Evolutionary conservation across 2,329 filamentous ascomycete genomes (phyloP).

Genomic region (Phialocephala subalpina): DNA sequence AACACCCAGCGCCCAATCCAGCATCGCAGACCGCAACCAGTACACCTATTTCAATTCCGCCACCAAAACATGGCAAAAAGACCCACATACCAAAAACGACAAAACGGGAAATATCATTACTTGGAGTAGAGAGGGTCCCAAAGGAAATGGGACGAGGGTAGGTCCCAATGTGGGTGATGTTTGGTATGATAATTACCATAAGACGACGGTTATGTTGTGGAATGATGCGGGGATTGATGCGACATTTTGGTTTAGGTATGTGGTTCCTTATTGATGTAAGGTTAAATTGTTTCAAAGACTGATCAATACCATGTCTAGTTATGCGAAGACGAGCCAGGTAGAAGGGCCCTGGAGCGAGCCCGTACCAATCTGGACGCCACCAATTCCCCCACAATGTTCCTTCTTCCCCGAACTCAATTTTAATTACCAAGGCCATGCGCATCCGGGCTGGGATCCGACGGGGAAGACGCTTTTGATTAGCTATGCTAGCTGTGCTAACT

Average conservation of each 20-base stretch:
- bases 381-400: slow-evolving; percentile 4
- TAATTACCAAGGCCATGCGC: slow-evolving; percentile 21
- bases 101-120: slow-evolving; percentile 19
- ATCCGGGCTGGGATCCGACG: slow-evolving; percentile 18
- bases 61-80: slow-evolving; percentile 7
- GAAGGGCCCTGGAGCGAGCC: slow-evolving; percentile 17
- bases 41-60: slow-evolving; percentile 20
- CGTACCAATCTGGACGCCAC: slow-evolving; percentile 16
- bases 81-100: background rate
- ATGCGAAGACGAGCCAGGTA: slow-evolving; percentile 1
- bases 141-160: slow-evolving; percentile 5
- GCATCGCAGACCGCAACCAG: slow-evolving; percentile 24
- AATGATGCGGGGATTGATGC: slow-evolving; percentile 21
- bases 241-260: slow-evolving; percentile 18
- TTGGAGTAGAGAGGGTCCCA: background rate
- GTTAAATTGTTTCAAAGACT: background rate
- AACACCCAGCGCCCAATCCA: slow-evolving; percentile 13
- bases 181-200: slow-evolving; percentile 16
- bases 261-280: background rate
- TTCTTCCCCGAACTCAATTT: background rate
- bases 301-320: background rate
- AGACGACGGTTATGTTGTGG: slow-evolving; percentile 21
- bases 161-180: slow-evolving; percentile 17
- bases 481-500: slow-evolving; percentile 16
- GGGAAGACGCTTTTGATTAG: slow-evolving; percentile 22